Evolutionary conservation across 768 basidiomycete species (phyloP).

Genomic region (Russula sp.): DNA sequence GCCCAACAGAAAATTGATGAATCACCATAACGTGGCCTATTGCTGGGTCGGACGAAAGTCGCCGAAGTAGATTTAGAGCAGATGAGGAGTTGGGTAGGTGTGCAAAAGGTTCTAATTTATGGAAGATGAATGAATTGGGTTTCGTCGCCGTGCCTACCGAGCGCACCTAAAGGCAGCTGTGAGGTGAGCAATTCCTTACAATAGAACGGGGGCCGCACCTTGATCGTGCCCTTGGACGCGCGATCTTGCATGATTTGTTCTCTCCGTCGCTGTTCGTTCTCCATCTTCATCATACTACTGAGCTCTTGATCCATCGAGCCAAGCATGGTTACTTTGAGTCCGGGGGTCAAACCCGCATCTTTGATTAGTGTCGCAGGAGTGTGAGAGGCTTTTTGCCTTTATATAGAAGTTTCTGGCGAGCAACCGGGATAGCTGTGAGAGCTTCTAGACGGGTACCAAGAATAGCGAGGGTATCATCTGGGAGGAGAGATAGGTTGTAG

Average conservation of each 20-base stretch:
- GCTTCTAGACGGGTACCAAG: slow-evolving; percentile 55
- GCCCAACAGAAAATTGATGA: slow-evolving; percentile 54
- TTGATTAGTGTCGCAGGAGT: slow-evolving; percentile 35
- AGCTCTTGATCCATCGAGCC: slow-evolving; percentile 63
- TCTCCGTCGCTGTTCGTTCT: slow-evolving; percentile 54
- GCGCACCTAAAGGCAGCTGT: slow-evolving; percentile 45
- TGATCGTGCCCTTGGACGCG: slow-evolving; percentile 48
- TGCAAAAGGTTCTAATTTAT: slow-evolving; percentile 55
- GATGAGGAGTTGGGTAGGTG: slow-evolving; percentile 63
- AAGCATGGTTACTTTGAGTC: slow-evolving; percentile 65
- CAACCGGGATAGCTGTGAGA: slow-evolving; percentile 58
- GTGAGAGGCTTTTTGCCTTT: slow-evolving; percentile 52
- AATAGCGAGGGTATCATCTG: slow-evolving; percentile 43
- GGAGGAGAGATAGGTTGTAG: slow-evolving; percentile 8
- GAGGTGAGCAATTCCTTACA: no score
- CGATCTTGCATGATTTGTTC: slow-evolving; percentile 55
- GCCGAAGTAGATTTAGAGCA: slow-evolving; percentile 44
- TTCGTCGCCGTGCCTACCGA: slow-evolving; percentile 46
- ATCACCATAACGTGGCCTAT: slow-evolving; percentile 58
- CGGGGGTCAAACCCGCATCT: slow-evolving; percentile 34
- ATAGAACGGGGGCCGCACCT: slow-evolving; percentile 42
- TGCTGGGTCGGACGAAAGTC: slow-evolving; percentile 66
- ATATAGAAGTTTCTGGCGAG: slow-evolving; percentile 67
- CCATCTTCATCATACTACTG: slow-evolving; percentile 37
- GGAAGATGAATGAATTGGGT: slow-evolving; percentile 54